Base-by-base conservation (phyloP, 2,329 filamentous ascomycete species). In the Nemania sp. region DNA sequence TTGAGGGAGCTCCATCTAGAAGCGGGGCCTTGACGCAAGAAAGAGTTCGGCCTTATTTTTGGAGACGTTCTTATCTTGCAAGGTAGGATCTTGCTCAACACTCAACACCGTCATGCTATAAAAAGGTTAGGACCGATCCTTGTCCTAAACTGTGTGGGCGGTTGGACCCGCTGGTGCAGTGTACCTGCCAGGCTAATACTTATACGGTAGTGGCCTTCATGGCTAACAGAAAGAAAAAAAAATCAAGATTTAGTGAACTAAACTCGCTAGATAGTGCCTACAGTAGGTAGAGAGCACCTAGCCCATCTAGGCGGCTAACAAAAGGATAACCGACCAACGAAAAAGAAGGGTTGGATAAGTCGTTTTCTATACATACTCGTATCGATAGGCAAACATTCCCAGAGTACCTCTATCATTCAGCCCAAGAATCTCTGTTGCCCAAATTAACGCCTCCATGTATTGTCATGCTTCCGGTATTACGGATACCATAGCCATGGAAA, bases 11-110 rank as follows among this genome's bases (percentile, higher is more conserved):
- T 20, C n/a, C n/a, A 20, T 45, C n/a, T 6, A 45, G 15, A 45
- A n/a, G 41, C 38, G 38, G 38, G 38, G 38, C 1, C 32, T 10
- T 41, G 41, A n/a, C 38, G 5, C 38, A 43, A 15, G 13, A 11
- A 11, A 51, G 24, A 51, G 47, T 51, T 51, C 47, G 47, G 47
- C 24, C 22, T 5, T 51, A 51, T 51, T 51, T 49, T 51, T 51
- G 22, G 47, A 51, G 22, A 51, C 27, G 13, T 47, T 47, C 45
- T 18, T 47, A 24, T 24, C 45, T 47, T 47, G 41, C 18, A 43
- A n/a, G 41, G 41, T 43, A 15, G 18, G 3, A 43, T 43, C 35
- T 41, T 15, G 13, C 35, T 45, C 15, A n/a, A 18, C n/a, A n/a
- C n/a, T n/a, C n/a, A n/a, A n/a, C n/a, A n/a, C 8, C 7, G 41